Base-by-base conservation (phyloP, 176 grass and related monocot genomes). In the Alopecurus myosuroides region DNA sequence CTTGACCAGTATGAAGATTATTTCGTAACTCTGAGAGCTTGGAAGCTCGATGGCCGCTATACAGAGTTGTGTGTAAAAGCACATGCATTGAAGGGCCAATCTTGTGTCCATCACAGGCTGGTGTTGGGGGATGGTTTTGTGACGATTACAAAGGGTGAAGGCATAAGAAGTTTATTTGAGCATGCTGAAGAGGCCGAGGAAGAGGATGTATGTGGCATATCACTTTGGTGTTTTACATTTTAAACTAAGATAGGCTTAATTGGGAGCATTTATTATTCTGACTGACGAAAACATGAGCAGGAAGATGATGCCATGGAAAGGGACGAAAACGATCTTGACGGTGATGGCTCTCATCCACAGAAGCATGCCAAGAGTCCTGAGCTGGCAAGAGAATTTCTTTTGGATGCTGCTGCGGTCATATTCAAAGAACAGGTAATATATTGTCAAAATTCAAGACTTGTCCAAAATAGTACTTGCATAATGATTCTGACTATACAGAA, bases 291-390 rank as follows among this genome's bases (percentile, higher is more conserved):
- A 86, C 23, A 46, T 87, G 40, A 66, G 37, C 90, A 98, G 95
- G 95, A 98, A 82, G 95, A 98, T 83, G 95, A 98, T 88, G 88
- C 77, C 58, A 90, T 94, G 88, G 92, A 98, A 31, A 98, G 86
- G 79, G 95, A 98, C 90, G 92, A 87, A 84, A 91, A 91, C 90
- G 95, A 98, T 80, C 81, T 95, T 85, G 92, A 98, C 67, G 73
- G 87, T 63, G 87, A 91, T 78, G 82, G 88, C 23, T 88, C 86
- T 61, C 92, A 88, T 66, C 91, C 95, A 53, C 95, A 98, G 77
- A 98, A 90, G 88, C 95, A 98, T 82, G 95, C 95, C 50, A 98
- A 94, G 82, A 98, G 95, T 78, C 95, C 95, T 85, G 95, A 98
- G 84, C 87, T 98, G 76, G 92, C 95, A 82, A 92, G 92, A 84